Base-by-base conservation (phyloP, 2,329 filamentous ascomycete genomes). In the Lomentospora prolificans region DNA sequence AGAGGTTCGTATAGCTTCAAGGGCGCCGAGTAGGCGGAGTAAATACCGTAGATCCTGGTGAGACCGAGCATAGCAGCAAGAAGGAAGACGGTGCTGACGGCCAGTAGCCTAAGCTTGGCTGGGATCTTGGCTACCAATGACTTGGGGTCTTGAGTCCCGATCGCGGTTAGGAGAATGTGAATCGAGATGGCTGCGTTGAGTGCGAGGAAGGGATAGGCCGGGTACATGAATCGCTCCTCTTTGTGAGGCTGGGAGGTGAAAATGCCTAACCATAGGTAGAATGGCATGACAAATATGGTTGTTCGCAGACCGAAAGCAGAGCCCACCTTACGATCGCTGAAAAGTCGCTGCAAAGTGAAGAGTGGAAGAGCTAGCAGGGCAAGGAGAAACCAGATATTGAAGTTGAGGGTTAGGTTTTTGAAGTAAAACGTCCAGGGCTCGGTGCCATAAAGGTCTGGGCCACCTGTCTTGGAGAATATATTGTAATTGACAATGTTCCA, bases 211-310 rank as follows among this genome's bases (percentile, higher is more conserved):
- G 94, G 94, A 64, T 99, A 99, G 2, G 84, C 88, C 0, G 94
- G 94, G 65, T 96, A 99, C 91, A 99, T 97, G 74, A 99, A 99
- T 5, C 94, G 80, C 71, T 99, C 94, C 68, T 99, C 94, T 66
- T 99, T 99, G 72, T 99, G 94, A 14, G 94, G 89, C 67, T 99
- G 94, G 7, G 87, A 67, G 0, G 89, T 92, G 72, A 99, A 97
- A 59, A 97, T 94, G 3, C 72, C 81, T 27, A 99, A 79, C 94
- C 94, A 99, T 66, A 96, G 78, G 67, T 97, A 99, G 70, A 97
- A 95, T 0, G 94, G 94, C 0, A 82, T 73, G 55, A 92, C 75
- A 61, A 96, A 89, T 19, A 92, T 81, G 51, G 95, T 64, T 8
- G 86, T 89, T 33, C 90, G 85, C 56, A 95, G 71, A 1, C 87